phyloP scores from a whole-genome alignment of 2,329 filamentous ascomycete species.

The Mycosphaerella sp. region DNA sequence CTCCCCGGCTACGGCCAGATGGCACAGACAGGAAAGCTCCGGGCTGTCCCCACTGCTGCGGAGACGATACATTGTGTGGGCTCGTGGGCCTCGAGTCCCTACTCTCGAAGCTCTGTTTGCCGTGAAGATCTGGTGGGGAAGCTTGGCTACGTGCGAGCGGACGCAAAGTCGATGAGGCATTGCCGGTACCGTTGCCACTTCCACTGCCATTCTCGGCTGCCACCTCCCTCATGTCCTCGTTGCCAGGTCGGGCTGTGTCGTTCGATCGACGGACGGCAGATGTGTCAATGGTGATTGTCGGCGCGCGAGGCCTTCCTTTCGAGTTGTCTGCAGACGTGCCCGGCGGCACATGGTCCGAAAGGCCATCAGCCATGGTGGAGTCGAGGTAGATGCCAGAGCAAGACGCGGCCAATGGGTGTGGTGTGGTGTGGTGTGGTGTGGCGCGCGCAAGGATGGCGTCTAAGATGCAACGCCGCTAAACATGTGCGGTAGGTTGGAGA shows the following conservation, averaged over 20 bases:
- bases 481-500: too few species aligned
- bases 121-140: slow-evolving; percentile 46
- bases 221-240: slow-evolving; percentile 28
- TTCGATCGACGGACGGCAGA: slow-evolving; percentile 40
- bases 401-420: background rate
- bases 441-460: background rate
- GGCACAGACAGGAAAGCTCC: slow-evolving; percentile 59
- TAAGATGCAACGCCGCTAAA: background rate
- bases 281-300: slow-evolving; percentile 49
- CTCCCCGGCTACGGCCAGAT: slow-evolving; percentile 56
- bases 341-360: background rate
- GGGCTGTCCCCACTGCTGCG: slow-evolving; percentile 46
- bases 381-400: background rate
- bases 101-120: slow-evolving; percentile 58
- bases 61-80: slow-evolving; percentile 62
- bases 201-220: slow-evolving; percentile 26
- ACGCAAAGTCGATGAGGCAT: slow-evolving; percentile 16
- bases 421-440: background rate
- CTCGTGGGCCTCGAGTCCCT: slow-evolving; percentile 60
- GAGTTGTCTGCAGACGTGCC: slow-evolving; percentile 1
- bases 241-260: slow-evolving; percentile 31
- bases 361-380: slow-evolving; percentile 7
- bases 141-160: slow-evolving; percentile 16
- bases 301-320: slow-evolving; percentile 35
- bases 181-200: slow-evolving; percentile 13